Conservation (phyloP, 345 rosid species). For the Ceriops zippeliana region DNA sequence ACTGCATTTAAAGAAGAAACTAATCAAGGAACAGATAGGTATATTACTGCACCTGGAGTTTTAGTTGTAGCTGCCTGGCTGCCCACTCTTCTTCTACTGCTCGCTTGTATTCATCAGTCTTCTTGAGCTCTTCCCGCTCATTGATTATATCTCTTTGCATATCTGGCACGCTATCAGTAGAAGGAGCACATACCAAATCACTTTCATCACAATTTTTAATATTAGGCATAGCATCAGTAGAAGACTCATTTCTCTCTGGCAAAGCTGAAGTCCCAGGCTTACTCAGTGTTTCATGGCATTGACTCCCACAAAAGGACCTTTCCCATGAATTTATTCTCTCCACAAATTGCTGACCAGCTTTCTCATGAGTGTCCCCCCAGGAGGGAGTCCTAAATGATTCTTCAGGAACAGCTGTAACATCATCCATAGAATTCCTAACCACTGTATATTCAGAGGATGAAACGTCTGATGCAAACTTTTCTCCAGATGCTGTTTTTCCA, state of each 20-base stretch:
- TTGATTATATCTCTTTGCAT: constrained; percentile 42
- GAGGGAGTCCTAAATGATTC: background rate
- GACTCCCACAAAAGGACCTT: constrained; percentile 7
- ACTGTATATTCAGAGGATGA: constrained; percentile 13
- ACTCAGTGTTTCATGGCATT: constrained; percentile 20
- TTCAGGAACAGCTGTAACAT: too few species aligned
- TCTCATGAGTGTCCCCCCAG: constrained; percentile 5
- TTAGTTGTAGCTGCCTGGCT: constrained; percentile 63
- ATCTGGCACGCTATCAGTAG: constrained; percentile 19
- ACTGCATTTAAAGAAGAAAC: background rate
- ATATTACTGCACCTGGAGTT: constrained; percentile 52
- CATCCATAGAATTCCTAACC: constrained; percentile 16
- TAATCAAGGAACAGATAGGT: background rate
- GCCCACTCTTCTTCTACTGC: constrained; percentile 84
- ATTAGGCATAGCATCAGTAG: constrained; percentile 21
- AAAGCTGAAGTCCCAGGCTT: constrained; percentile 1
- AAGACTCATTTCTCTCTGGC: constrained; percentile 14
- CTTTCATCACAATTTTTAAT: constrained; percentile 9
- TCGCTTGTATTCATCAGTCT: constrained; percentile 79
- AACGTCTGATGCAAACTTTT: constrained; percentile 5
- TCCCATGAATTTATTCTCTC: constrained; percentile 4
- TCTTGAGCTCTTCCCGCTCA: constrained; percentile 71
- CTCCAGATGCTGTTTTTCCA: background rate
- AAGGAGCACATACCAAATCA: constrained; percentile 17
- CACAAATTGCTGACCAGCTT: constrained; percentile 2